Conservation (phyloP, 495 filamentous ascomycete genomes). For the Aspergillus hancockii region DNA sequence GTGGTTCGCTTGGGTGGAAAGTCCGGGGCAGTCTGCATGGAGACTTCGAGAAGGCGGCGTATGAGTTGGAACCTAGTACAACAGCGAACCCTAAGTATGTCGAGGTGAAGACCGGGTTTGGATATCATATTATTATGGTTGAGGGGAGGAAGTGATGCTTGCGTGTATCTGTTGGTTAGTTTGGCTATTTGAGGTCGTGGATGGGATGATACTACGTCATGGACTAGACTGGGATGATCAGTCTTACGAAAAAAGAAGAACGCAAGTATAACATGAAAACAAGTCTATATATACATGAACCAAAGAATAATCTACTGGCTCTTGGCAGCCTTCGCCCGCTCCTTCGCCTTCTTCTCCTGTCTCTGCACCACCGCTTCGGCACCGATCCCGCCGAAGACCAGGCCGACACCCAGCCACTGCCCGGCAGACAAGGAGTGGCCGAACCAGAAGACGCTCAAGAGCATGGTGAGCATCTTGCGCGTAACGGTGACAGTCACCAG, state of each 20-base stretch:
- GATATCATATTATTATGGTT: constrained; percentile 96
- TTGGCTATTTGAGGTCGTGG: background rate
- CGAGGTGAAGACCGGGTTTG: constrained; percentile 80
- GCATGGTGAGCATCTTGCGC: constrained; percentile 98
- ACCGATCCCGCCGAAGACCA: constrained; percentile 95
- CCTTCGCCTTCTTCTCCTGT: constrained; percentile 82
- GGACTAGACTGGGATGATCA: background rate
- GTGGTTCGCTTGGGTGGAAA: constrained; percentile 85
- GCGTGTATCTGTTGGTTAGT: background rate
- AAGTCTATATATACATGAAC: constrained; percentile 1
- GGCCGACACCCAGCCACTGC: constrained; percentile 87
- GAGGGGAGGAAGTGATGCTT: constrained; percentile 57
- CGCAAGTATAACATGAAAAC: background rate
- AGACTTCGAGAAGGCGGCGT: constrained; percentile 80
- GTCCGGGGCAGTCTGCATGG: constrained; percentile 69
- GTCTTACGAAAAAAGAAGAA: background rate
- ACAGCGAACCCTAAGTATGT: constrained; percentile 73
- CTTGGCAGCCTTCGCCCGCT: constrained; percentile 58
- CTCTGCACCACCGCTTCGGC: constrained; percentile 82
- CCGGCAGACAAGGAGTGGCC: constrained; percentile 80
- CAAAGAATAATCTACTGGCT: constrained; percentile 28
- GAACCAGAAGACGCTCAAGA: constrained; percentile 91
- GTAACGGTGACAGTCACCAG: constrained; percentile 97
- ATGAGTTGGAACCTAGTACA: constrained; percentile 73
- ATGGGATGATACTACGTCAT: background rate